phyloP scores from a whole-genome alignment of 495 filamentous ascomycete species.

The Pyrenula massariospora region DNA sequence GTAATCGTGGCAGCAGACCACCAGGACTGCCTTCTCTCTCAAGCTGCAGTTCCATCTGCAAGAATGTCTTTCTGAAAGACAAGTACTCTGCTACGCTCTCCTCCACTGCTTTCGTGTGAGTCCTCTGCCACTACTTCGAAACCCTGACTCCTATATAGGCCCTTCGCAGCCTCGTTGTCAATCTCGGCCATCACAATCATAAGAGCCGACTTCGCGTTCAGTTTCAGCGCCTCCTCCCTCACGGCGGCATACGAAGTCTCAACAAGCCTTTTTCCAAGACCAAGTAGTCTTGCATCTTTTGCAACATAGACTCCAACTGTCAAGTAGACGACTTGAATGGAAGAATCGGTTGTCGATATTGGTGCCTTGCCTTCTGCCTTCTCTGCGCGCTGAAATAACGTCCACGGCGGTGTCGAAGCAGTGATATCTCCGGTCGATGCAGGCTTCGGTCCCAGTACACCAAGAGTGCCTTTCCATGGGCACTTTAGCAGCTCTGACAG shows the following conservation, averaged over 20 bases:
- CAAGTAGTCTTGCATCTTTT: slow-evolving; percentile 26
- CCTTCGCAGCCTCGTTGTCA: slow-evolving; percentile 23
- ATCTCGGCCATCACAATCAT: slow-evolving; percentile 25
- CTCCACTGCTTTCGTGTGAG: not conserved
- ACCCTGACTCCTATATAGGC: slow-evolving; percentile 32
- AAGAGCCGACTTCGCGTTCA: slow-evolving; percentile 8
- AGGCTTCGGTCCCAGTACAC: slow-evolving; percentile 16
- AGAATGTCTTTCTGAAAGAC: not conserved
- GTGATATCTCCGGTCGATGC: not conserved
- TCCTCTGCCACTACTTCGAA: slow-evolving; percentile 22
- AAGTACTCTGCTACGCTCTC: not conserved
- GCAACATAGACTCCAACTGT: slow-evolving; percentile 31
- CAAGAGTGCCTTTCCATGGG: slow-evolving; percentile 17
- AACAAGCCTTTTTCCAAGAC: slow-evolving; percentile 28
- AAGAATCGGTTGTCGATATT: slow-evolving; percentile 2
- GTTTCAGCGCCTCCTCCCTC: slow-evolving; percentile 11
- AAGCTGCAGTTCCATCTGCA: too few species aligned
- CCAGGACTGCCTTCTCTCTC: too few species aligned
- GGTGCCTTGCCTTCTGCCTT: slow-evolving; percentile 7
- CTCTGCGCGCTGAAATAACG: slow-evolving; percentile 1
- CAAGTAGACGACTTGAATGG: slow-evolving; percentile 12
- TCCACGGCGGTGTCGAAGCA: slow-evolving; percentile 2
- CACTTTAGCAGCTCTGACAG: slow-evolving; percentile 2
- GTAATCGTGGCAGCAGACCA: too few species aligned
- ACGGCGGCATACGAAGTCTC: slow-evolving; percentile 19